Evolutionary conservation across 495 filamentous ascomycete species (phyloP), one percentile per base, ranked within the genome.

Genomic region (Diplogelasinospora grovesii): DNA sequence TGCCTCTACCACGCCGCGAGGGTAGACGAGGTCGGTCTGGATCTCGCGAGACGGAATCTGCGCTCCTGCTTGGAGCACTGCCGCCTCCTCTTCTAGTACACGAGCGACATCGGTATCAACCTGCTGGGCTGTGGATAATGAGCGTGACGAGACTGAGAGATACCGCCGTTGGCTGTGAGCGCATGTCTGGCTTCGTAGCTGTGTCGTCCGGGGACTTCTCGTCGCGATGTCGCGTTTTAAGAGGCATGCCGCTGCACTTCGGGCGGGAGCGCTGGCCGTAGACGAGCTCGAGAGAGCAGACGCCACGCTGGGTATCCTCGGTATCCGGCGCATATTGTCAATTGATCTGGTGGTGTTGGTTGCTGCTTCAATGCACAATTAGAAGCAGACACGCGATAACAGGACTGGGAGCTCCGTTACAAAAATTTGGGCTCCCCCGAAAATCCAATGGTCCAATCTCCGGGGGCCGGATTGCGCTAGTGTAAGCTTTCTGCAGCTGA

Each of bases 301-400:
- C 18, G 36, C 40, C 9, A 49, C 25, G 43, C 40, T 33, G 19
- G 49, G 46, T 52, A 62, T 35, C 49, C 59, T 55, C 15, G 45
- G 41, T 34, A 62, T 22, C 20, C 53, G 44, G 45, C 59, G 54
- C 59, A 62, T 62, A 16, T 1, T 18, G 23, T 23, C 20, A 26
- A 23, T 50, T 39, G 47, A 49, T 47, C 33, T 45, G 38, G 22
- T 0, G 21, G 19, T 26, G 8, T n/a, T 18, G 11, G 31, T 22
- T 24, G 46, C 15, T 18, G 23, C n/a, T n/a, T n/a, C n/a, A n/a
- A n/a, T n/a, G n/a, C n/a, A n/a, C n/a, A n/a, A n/a, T n/a, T n/a
- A n/a, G n/a, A n/a, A n/a, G n/a, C n/a, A n/a, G n/a, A n/a, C n/a
- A n/a, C n/a, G n/a, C n/a, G n/a, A n/a, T n/a, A n/a, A n/a, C 16